A percentile compares a stretch with the other conserved stretches of the same genome.
These are phyloP conservation scores for Nigrospora oryzae DNA, from an alignment of 2,329 filamentous ascomycete genomes.

Conservation along the genomic window DNA sequence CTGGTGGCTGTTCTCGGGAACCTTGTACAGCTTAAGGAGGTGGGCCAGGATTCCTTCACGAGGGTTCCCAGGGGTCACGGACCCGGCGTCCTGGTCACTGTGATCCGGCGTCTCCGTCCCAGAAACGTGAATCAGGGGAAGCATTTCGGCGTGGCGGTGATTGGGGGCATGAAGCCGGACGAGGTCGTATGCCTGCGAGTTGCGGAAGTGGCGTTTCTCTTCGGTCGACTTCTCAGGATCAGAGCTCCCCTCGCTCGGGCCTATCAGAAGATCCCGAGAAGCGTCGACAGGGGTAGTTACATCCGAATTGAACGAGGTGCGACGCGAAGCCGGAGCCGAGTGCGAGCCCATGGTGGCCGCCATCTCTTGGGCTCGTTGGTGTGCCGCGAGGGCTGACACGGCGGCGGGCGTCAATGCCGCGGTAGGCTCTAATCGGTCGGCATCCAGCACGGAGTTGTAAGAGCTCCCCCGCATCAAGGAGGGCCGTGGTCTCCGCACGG, in stretches of 20 bases:
- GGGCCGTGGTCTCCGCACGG: conserved; percentile 23
- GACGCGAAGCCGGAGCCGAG: conserved; percentile 23
- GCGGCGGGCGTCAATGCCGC: conserved; percentile 3
- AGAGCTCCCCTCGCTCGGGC: too few relatives aligned
- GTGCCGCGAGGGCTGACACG: conserved; percentile 30
- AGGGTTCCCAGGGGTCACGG: conserved; percentile 12
- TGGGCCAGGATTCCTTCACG: conserved; percentile 36
- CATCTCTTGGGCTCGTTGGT: conserved; percentile 31
- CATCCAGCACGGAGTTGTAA: conserved; percentile 23
- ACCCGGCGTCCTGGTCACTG: conserved; percentile 4
- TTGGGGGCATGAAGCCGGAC: conserved; percentile 31
- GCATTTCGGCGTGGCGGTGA: conserved; percentile 10
- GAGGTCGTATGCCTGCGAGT: conserved; percentile 25
- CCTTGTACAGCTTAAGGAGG: conserved; percentile 37
- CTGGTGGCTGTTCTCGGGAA: conserved; percentile 14
- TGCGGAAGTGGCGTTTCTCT: too few relatives aligned
- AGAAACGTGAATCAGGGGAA: background rate
- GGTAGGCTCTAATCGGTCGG: background rate
- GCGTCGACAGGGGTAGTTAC: conserved; percentile 18
- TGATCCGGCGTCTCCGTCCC: conserved; percentile 1
- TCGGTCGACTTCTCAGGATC: too few relatives aligned
- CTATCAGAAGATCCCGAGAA: conserved; percentile 12
- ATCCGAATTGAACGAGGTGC: conserved; percentile 28
- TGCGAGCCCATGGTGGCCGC: conserved; percentile 29
- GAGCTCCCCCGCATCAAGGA: conserved; percentile 34